Base-by-base conservation (phyloP, 2,329 filamentous ascomycete genomes). In the Monosporascus sp. region DNA sequence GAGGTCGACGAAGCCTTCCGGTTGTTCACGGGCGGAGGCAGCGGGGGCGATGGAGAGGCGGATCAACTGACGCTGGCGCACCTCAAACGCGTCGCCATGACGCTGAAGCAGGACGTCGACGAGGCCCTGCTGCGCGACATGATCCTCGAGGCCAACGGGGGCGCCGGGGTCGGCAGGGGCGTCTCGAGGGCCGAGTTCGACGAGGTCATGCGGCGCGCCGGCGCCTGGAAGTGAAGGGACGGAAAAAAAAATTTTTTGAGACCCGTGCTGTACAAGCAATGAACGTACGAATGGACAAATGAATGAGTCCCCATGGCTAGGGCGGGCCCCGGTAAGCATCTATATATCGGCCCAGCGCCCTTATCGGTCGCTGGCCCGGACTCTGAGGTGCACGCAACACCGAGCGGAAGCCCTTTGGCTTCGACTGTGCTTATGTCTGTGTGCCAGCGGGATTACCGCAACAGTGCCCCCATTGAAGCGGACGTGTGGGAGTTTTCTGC, bases 101-200 rank as follows among this genome's bases (percentile, higher is more conserved):
- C 90, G 63, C 73, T 99, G 63, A 89, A 91, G 71, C 91, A 96
- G 72, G 90, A 86, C 57, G 86, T 96, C 24, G 82, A 84, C 55
- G 94, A 97, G 64, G 86, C 90, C 48, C 72, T 96, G 66, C 74
- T 99, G 66, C 84, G 83, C 73, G 91, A 97, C 74, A 99, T 99
- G 94, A 87, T 99, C 54, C 75, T 91, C 48, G 93, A 97, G 77
- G 94, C 93, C 48, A 97, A 95, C 70, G 89, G 89, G 3, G 91
- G 89, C 1, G 84, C 80, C 4, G 86, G 88, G 17, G 80, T 88
- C 11, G 82, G 77, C 38, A 80, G 77, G 53, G 90, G 88, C 7
- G 93, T 96, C 9, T 82, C 77, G 41, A 76, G 86, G 65, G 86
- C 88, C 50, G 90, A 97, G 65, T 96, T 96, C 72, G 87, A 91